Evolutionary conservation across 352 stramenopile species (phyloP).

Genomic region (Phytophthora pseudosyringae): DNA sequence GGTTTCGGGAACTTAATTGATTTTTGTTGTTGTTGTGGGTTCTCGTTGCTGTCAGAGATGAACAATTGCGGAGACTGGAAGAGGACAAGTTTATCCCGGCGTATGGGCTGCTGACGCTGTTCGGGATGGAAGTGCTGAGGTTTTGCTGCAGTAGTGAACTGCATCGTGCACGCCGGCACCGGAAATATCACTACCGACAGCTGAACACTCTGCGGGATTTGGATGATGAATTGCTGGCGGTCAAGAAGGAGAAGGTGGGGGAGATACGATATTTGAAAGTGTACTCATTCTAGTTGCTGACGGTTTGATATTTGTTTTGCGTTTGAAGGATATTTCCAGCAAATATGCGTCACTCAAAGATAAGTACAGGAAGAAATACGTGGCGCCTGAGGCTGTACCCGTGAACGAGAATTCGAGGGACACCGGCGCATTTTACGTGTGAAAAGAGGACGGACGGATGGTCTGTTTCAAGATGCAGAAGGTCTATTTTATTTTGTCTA

Average conservation of each 20-base stretch:
- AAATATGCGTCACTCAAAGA: constrained; percentile 79
- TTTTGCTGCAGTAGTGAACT: constrained; percentile 75
- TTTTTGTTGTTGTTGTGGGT: constrained; percentile 5
- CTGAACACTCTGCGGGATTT: constrained; percentile 66
- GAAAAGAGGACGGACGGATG: constrained; percentile 5
- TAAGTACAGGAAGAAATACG: constrained; percentile 84
- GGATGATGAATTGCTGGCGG: constrained; percentile 70
- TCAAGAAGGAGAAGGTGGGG: constrained; percentile 75
- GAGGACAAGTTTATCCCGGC: constrained; percentile 73
- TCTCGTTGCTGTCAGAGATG: constrained; percentile 45
- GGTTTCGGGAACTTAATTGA: constrained; percentile 1
- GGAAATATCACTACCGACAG: constrained; percentile 67
- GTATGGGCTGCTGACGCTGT: constrained; percentile 66
- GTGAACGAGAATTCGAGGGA: constrained; percentile 29
- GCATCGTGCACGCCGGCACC: constrained; percentile 48
- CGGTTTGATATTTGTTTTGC: background rate
- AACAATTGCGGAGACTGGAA: constrained; percentile 59
- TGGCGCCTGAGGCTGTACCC: constrained; percentile 42
- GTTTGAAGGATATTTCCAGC: constrained; percentile 62
- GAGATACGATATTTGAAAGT: background rate
- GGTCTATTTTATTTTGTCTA: constrained; percentile 21
- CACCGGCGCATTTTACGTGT: constrained; percentile 48
- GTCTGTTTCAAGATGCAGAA: constrained; percentile 2
- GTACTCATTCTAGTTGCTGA: background rate
- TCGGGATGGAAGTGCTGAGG: constrained; percentile 70